phyloP scores from a whole-genome alignment of 257 asterid genomes.

The Scutellaria baicalensis region DNA sequence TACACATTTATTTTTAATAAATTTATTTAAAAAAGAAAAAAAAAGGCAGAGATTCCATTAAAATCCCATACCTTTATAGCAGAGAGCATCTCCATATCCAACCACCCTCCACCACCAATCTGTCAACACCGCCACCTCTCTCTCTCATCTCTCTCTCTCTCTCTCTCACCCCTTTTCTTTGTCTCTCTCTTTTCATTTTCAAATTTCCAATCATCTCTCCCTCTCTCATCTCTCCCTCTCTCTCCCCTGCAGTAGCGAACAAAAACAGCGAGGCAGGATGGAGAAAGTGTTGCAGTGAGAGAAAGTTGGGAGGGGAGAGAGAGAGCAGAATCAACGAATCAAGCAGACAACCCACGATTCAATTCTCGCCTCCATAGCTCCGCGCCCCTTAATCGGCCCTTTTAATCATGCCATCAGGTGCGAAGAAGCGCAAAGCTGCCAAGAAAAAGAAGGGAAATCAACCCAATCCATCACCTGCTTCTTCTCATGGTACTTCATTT shows the following conservation, averaged over 20 bases:
- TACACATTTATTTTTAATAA: no score
- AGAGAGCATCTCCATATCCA: background rate
- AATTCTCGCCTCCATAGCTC: background rate
- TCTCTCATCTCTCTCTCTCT: background rate
- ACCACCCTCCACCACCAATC: conserved; percentile 28
- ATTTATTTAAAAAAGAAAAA: no score
- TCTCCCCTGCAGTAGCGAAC: background rate
- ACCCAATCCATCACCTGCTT: conserved; percentile 14
- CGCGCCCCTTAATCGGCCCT: background rate
- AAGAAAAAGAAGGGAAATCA: conserved; percentile 50
- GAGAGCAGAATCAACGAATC: background rate
- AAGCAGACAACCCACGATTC: conserved; percentile 16
- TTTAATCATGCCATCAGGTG: conserved; percentile 57
- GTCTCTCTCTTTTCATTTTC: background rate
- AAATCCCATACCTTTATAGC: conserved; percentile 2
- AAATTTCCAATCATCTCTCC: conserved; percentile 5
- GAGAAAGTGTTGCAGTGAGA: conserved; percentile 7
- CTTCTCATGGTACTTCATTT: conserved; percentile 29
- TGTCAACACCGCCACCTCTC: conserved; percentile 13
- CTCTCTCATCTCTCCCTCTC: background rate
- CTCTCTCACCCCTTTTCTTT: background rate
- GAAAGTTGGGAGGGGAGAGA: background rate
- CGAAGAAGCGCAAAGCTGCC: conserved; percentile 66
- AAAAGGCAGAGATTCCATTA: no score
- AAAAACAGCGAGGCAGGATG: conserved; percentile 7